Evolutionary conservation across 177 flowering plant genomes (phyloP), one percentile per base, ranked within the genome.

Genomic region (Vitis hybrid): DNA sequence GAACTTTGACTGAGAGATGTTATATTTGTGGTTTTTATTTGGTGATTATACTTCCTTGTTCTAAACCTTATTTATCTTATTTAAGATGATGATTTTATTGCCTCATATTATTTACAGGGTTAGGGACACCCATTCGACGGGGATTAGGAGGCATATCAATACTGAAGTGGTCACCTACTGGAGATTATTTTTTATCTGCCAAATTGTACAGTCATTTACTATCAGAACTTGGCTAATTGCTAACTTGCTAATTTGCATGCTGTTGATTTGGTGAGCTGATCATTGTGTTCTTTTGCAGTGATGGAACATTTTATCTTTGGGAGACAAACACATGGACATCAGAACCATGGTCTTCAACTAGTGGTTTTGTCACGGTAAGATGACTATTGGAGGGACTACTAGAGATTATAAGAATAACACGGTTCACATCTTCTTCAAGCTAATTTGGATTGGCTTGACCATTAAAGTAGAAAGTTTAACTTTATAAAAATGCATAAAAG

Each of bases 291-390:
- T 73, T 58, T 73, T 78, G 52, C 77, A 95, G 99, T 82, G 98
- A 93, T 83, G 98, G 97, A 52, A 92, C 92, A 62, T 96, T 96
- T 83, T 96, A 92, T 82, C 91, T 96, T 2, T 96, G 99, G 99
- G 98, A 96, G 84, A 96, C 99, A 69, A 94, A 88, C 82, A 86
- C 95, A 5, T 96, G 99, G 99, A 93, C 97, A 54, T 96, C 98
- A 62, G 98, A 92, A 79, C 86, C 80, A 70, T 96, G 99, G 99
- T 89, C 97, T 70, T 91, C 97, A 60, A 79, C 91, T 65, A 87
- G 94, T 82, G 98, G 98, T 21, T 81, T 85, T 89, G 89, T 89
- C 77, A 88, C 89, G 74, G 99, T 95, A 80, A 82, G 45, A 4
- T 40, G 45, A 0, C 8, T 7, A 40, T 40, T 40, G 45, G 8